These are phyloP conservation scores for Penicillium sp. DNA, from an alignment of 2,329 filamentous ascomycete genomes.

Conservation along the genomic window DNA sequence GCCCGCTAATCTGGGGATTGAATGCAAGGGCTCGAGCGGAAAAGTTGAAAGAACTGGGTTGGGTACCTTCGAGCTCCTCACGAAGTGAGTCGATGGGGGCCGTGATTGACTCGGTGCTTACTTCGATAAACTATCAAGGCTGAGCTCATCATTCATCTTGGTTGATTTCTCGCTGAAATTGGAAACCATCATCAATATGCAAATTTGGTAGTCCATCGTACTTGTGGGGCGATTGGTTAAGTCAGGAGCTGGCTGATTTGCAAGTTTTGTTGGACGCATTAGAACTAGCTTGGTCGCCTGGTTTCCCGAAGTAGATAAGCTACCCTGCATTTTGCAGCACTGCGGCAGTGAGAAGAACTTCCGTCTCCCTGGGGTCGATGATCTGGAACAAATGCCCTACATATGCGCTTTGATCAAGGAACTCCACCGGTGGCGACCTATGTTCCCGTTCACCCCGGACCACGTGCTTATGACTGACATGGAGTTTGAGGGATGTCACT, in stretches of 20 bases:
- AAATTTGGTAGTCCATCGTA: slow-evolving; percentile 41
- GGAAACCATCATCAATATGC: slow-evolving; percentile 44
- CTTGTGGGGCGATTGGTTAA: slow-evolving; percentile 35
- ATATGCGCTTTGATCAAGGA: slow-evolving; percentile 31
- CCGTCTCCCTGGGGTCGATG: slow-evolving; percentile 25
- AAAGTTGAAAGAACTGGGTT: too few species aligned
- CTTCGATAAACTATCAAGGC: too few species aligned
- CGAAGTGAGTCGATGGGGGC: too few species aligned
- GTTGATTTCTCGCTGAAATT: too few species aligned
- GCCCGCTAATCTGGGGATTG: too few species aligned
- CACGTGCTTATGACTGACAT: slow-evolving; percentile 28
- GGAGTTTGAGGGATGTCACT: slow-evolving; percentile 31
- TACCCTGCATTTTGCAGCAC: slow-evolving; percentile 25
- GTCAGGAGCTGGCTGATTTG: slow-evolving; percentile 37
- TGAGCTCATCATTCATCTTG: too few species aligned
- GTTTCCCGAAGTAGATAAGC: slow-evolving; percentile 36
- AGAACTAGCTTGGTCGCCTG: slow-evolving; percentile 40
- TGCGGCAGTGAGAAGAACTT: slow-evolving; percentile 8
- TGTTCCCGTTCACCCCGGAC: slow-evolving; percentile 28
- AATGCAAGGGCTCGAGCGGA: too few species aligned
- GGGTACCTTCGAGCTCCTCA: too few species aligned
- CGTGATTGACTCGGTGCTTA: too few species aligned
- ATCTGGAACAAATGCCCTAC: slow-evolving; percentile 30
- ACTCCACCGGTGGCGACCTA: slow-evolving; percentile 32
- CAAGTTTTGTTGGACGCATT: slow-evolving; percentile 42